phyloP scores from a whole-genome alignment of 345 rosid species.

The Pugionium dolabratum region DNA sequence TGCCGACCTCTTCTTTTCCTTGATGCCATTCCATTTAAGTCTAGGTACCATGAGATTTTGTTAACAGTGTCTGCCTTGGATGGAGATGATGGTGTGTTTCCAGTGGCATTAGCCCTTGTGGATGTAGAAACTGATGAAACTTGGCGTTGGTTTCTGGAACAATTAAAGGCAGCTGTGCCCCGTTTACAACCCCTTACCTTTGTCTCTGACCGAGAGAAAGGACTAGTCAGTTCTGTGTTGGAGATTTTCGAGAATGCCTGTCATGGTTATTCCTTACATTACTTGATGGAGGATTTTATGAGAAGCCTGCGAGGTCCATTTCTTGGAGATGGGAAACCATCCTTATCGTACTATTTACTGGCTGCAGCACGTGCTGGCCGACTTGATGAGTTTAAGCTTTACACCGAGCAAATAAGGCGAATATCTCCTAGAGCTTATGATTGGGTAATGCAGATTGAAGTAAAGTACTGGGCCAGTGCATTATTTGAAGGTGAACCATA shows the following conservation, averaged over 20 bases:
- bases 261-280: constrained; percentile 73
- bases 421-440: constrained; percentile 74
- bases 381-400: constrained; percentile 54
- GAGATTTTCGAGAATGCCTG: constrained; percentile 67
- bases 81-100: constrained; percentile 76
- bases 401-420: constrained; percentile 59
- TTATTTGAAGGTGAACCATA: constrained; percentile 73
- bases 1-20: constrained; percentile 92
- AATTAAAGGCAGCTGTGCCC: constrained; percentile 58
- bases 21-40: constrained; percentile 65
- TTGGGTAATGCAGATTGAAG: constrained; percentile 74
- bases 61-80: constrained; percentile 81
- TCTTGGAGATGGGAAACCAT: constrained; percentile 73
- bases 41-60: constrained; percentile 76
- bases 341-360: constrained; percentile 61
- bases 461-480: constrained; percentile 68
- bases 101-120: constrained; percentile 75
- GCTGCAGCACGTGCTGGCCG: constrained; percentile 80
- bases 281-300: constrained; percentile 74
- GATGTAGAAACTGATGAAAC: constrained; percentile 71
- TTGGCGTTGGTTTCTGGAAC: constrained; percentile 88
- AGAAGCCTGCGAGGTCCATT: constrained; percentile 73
- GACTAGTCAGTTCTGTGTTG: constrained; percentile 52
- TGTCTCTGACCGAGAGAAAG: constrained; percentile 78
- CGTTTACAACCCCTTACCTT: constrained; percentile 62